Base-by-base conservation (phyloP, 768 basidiomycete genomes). In the Paxillus involutus region DNA sequence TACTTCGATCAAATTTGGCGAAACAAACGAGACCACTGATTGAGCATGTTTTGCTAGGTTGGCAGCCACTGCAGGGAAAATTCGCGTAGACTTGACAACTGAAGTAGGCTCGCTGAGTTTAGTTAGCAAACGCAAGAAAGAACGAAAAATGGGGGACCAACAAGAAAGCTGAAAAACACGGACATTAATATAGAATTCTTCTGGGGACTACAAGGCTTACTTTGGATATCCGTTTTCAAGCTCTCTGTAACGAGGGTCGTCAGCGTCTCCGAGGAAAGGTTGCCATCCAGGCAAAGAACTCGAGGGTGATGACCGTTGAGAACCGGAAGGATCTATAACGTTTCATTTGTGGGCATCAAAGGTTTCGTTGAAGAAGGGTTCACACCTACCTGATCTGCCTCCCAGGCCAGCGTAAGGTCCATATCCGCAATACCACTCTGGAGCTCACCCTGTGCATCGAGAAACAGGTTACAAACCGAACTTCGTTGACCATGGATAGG, bases 381-480 rank as follows among this genome's bases (percentile, higher is more conserved):
- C 37, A 49, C 50, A 32, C 58, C 30, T 36, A 87, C 85, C 61
- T 68, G 63, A n/a, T 78, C 68, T 12, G 69, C 72, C 21, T 75
- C 69, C 49, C 91, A 64, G 2, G 66, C 61, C 37, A 82, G 72
- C 9, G 84, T 80, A 44, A 89, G 82, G 63, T 78, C 81, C 92
- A 98, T 98, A 65, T 97, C 95, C 14, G 97, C 92, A 11, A 98
- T 82, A 2, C 97, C 97, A n/a, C 83, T 82, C 3, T 88, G 75
- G 17, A 98, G 76, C 46, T 80, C 79, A 0, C 94, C 94, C 6
- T 75, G 64, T 29, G 73, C 68, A 64, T 94, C 89, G 43, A 98
- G 73, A 35, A 94, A 75, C 77, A 97, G 81, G 60, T 88, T 94
- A 73, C 96, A 98, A 8, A 91, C 86, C 1, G 96, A 86, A 13